A percentile compares a stretch with the other conserved stretches of the same genome.
phyloP scores from a whole-genome alignment of 2,329 filamentous ascomycete genomes.

The Penicillium glabrum region DNA sequence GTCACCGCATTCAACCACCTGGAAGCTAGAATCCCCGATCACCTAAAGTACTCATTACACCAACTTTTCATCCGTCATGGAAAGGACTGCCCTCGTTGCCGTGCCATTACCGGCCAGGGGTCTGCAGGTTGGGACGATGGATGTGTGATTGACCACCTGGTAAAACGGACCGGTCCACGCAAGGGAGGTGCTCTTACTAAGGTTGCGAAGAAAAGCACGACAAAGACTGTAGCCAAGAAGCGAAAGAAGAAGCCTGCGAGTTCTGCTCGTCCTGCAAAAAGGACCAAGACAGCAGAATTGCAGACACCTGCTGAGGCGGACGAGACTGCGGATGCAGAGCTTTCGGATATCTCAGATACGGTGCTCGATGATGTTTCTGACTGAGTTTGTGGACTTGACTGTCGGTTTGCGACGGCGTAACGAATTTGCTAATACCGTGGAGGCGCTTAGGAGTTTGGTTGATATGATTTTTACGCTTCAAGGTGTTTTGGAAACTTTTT shows the following conservation, averaged over 20 bases:
- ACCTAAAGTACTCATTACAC: conserved; percentile 64
- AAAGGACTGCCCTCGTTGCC: conserved; percentile 60
- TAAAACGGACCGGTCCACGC: conserved; percentile 46
- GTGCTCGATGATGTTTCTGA: background rate
- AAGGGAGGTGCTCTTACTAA: background rate
- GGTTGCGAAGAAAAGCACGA: background rate
- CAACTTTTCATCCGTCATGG: conserved; percentile 63
- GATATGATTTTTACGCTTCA: too few relatives aligned
- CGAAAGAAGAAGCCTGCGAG: background rate
- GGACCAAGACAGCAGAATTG: background rate
- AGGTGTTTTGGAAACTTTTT: too few relatives aligned
- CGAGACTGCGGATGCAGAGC: background rate
- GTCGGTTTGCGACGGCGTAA: too few relatives aligned
- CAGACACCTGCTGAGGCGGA: background rate
- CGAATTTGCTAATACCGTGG: too few relatives aligned
- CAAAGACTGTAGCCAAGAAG: background rate
- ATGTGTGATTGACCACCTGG: conserved; percentile 64
- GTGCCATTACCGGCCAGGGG: conserved; percentile 60
- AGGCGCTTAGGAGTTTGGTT: too few relatives aligned
- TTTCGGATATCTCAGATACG: background rate
- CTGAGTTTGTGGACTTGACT: background rate
- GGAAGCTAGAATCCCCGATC: conserved; percentile 61
- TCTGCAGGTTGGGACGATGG: conserved; percentile 64
- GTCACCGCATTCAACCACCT: conserved; percentile 59
- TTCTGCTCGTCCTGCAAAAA: background rate